Conservation (phyloP, 2,329 filamentous ascomycete species). For the Colletotrichum gloeosporioides region DNA sequence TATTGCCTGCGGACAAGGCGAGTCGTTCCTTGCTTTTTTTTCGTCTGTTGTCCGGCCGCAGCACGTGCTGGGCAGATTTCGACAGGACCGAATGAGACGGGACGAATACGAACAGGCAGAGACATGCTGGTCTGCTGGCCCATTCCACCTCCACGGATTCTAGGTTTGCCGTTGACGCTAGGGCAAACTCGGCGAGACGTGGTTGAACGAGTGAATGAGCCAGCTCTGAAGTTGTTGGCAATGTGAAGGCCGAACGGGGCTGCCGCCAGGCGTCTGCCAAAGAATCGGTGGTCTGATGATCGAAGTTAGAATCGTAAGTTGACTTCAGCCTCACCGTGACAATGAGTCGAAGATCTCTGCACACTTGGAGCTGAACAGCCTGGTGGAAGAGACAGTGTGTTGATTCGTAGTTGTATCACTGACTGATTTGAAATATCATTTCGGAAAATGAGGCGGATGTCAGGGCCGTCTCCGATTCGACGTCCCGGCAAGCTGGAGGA, state of each 20-base stretch:
- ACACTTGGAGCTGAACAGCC: not conserved
- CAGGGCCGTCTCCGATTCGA: not conserved
- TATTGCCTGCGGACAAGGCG: not conserved
- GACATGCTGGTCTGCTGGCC: not conserved
- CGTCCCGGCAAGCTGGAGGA: not conserved
- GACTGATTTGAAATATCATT: not conserved
- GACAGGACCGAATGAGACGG: not conserved
- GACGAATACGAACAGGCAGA: not conserved
- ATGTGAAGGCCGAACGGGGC: not conserved
- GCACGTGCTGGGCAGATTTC: not conserved
- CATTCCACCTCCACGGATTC: not conserved
- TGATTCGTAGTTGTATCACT: not conserved
- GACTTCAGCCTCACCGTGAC: not conserved
- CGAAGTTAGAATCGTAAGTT: not conserved
- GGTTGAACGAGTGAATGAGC: not conserved
- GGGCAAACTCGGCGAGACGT: not conserved
- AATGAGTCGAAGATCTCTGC: not conserved
- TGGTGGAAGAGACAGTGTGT: not conserved
- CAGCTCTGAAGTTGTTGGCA: not conserved
- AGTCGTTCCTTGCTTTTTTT: slow-evolving; percentile 2
- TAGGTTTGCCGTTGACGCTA: not conserved
- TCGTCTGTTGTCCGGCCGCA: not conserved
- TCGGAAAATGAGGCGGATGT: not conserved
- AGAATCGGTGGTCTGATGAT: not conserved
- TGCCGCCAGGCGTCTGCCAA: not conserved